Evolutionary conservation across 2,329 filamentous ascomycete species (phyloP).

Genomic region (Cercospora sojina): DNA sequence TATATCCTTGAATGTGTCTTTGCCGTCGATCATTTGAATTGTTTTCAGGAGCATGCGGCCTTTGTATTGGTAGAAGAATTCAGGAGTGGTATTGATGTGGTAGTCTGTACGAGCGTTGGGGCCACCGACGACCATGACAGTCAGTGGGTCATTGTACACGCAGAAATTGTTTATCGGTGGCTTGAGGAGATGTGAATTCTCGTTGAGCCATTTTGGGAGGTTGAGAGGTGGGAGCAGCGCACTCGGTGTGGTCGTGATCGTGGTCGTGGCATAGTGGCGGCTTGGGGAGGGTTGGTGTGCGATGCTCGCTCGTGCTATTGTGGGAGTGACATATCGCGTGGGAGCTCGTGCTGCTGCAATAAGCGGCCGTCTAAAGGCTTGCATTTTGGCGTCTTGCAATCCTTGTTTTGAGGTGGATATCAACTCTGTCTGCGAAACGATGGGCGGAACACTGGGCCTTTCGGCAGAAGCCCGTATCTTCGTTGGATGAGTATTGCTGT

Average conservation of each 20-base stretch:
- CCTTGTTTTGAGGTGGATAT: not conserved
- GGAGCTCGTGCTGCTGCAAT: not conserved
- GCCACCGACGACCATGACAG: constrained; percentile 92
- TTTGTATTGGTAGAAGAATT: constrained; percentile 97
- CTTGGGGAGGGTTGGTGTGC: not conserved
- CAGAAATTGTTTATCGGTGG: constrained; percentile 98
- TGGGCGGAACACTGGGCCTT: not conserved
- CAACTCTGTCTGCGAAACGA: not conserved
- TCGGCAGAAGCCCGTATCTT: not conserved
- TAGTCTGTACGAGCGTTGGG: constrained; percentile 96
- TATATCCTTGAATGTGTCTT: constrained; percentile 71
- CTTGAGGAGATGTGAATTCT: constrained; percentile 88
- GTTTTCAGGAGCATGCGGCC: constrained; percentile 93
- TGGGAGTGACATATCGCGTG: not conserved
- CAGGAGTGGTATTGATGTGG: constrained; percentile 93
- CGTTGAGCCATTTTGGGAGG: constrained; percentile 64
- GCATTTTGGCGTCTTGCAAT: not conserved
- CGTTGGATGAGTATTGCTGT: not conserved
- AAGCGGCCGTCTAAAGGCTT: not conserved
- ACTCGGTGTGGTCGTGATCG: not conserved
- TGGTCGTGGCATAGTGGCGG: constrained; percentile 3
- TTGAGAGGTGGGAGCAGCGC: constrained; percentile 40
- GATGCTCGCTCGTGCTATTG: not conserved
- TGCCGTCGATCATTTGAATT: constrained; percentile 62
- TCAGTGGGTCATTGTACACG: constrained; percentile 81